phyloP scores from a whole-genome alignment of 2,329 filamentous ascomycete species.

The Aspergillus hortae region DNA sequence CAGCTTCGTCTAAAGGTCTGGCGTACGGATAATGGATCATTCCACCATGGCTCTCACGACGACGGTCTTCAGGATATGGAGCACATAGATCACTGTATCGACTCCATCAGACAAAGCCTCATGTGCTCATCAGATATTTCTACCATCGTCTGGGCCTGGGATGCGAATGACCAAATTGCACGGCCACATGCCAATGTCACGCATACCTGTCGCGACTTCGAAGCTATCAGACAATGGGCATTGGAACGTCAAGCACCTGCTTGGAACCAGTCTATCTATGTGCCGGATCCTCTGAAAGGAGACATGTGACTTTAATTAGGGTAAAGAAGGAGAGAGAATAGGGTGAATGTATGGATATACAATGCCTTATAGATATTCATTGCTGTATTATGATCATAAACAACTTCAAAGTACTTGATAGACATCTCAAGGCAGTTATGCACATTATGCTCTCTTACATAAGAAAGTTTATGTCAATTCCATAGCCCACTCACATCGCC shows the following conservation, averaged over 20 bases:
- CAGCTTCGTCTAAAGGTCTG: background rate
- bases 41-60: background rate
- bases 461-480: background rate
- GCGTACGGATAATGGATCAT: background rate
- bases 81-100: slow-evolving; percentile 16
- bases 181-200: background rate
- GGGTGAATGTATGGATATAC: no score
- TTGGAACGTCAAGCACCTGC: background rate
- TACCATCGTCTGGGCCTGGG: slow-evolving; percentile 8
- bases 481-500: background rate
- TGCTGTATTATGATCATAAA: no score
- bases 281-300: background rate
- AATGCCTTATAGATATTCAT: no score
- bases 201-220: slow-evolving; percentile 18
- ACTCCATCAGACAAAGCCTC: slow-evolving; percentile 14
- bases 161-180: background rate
- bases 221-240: slow-evolving; percentile 12
- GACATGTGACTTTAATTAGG: background rate
- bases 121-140: slow-evolving; percentile 16
- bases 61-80: slow-evolving; percentile 3
- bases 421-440: no score
- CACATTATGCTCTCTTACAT: background rate
- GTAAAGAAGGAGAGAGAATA: no score
- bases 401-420: no score
- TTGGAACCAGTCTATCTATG: slow-evolving; percentile 1